A percentile compares a stretch with the other conserved stretches of the same genome.
phyloP scores from a whole-genome alignment of 2,329 filamentous ascomycete species.

The Parasarocladium wereldwijsianum region DNA sequence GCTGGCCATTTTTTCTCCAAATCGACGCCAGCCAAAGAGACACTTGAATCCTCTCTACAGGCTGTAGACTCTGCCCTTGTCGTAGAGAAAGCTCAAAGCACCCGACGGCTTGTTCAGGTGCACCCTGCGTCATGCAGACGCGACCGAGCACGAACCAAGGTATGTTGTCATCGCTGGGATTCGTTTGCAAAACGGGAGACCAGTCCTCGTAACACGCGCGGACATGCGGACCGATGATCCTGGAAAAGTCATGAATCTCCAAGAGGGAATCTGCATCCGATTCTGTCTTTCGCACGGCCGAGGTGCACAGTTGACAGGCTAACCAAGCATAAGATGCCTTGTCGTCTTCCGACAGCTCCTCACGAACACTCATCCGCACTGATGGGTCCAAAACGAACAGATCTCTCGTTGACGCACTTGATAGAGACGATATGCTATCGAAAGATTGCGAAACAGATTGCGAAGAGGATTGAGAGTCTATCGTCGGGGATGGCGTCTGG shows the following conservation, averaged over 20 bases:
- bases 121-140: conserved; percentile 14
- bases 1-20: conserved; percentile 9
- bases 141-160: conserved; percentile 21
- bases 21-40: conserved; percentile 10
- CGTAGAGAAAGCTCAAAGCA: conserved; percentile 12
- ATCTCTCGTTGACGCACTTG: conserved; percentile 10
- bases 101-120: conserved; percentile 11
- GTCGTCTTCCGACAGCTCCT: conserved; percentile 8
- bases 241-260: conserved; percentile 12
- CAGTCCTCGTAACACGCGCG: conserved; percentile 13
- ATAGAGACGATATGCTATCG: conserved; percentile 7
- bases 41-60: conserved; percentile 10
- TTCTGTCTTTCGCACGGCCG: conserved; percentile 10
- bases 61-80: conserved; percentile 6
- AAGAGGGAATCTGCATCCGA: conserved; percentile 8
- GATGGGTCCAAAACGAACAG: conserved; percentile 11
- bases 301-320: conserved; percentile 12
- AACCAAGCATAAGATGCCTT: conserved; percentile 11
- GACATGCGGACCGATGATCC: conserved; percentile 13
- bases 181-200: conserved; percentile 8
- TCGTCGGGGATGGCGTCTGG: conserved; percentile 9
- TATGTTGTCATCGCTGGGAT: conserved; percentile 16
- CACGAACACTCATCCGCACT: conserved; percentile 11
- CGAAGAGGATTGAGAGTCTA: conserved; percentile 3
- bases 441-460: conserved; percentile 5